Evolutionary conservation across 768 basidiomycete genomes (phyloP), one percentile per base, ranked within the genome.

Genomic region (Leccinum olivaceopallidum): DNA sequence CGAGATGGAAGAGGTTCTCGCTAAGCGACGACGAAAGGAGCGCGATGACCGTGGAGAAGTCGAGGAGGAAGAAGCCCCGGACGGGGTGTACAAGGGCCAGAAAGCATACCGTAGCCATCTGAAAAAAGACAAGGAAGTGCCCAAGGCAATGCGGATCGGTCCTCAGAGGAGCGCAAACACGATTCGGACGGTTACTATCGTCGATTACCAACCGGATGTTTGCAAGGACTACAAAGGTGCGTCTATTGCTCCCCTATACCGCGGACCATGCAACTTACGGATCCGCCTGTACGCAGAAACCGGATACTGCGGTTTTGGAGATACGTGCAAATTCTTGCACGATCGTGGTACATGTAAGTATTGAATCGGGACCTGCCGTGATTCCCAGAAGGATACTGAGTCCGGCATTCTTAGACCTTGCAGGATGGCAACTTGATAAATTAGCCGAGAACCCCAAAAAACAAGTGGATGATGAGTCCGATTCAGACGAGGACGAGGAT

Each of bases 161-260:
- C 96, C 85, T 65, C 93, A 90, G 74, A 80, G 88, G 73, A 87
- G 76, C 71, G 80, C 77, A 49, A 90, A 73, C 77, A 98, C 91
- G 60, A 94, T 99, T 66, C 84, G 94, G 58, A 95, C 93, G 3
- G 95, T 96, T 51, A 98, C 96, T 4, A 88, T 98, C 60, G 83
- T 92, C 51, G 96, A 99, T 79, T 99, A 98, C 76, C 96, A 99
- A 74, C 96, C 96, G 3, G 96, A 98, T 70, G 96, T 99, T 18
- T 99, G 96, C 77, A 99, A 99, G 75, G 96, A 98, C 75, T 99
- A 99, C 77, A 98, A 97, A 86, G 94, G 94, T 93, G 63, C 59
- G 88, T 81, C 61, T 61, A 22, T 56, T 28, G 28, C 49, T 51
- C 58, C 30, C 39, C 28, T 53, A 39, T 53, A 28, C 59, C 56